These are phyloP conservation scores for Phaeosphaeria sp. DNA, from an alignment of 2,329 filamentous ascomycete species.

Conservation along the genomic window DNA sequence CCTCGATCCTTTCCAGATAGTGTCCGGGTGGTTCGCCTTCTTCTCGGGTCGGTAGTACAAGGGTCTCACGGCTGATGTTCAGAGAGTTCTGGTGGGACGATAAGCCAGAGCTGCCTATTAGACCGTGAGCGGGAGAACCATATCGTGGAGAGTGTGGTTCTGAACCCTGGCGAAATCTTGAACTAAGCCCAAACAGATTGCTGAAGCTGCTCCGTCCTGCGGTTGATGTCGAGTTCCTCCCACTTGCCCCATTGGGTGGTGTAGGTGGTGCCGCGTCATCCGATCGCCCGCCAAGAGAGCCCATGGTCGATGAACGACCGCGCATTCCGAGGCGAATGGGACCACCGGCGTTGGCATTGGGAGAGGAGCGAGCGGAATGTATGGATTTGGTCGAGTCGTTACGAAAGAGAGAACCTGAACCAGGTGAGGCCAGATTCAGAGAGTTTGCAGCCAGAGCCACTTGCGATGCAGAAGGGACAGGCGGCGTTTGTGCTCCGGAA, in stretches of 20 bases:
- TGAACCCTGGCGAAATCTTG: slow-evolving; percentile 80
- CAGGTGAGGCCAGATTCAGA: slow-evolving; percentile 55
- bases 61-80: slow-evolving; percentile 74
- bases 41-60: slow-evolving; percentile 75
- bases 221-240: slow-evolving; percentile 81
- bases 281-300: slow-evolving; percentile 76
- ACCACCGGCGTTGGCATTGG: slow-evolving; percentile 62
- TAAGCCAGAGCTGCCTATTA: slow-evolving; percentile 72
- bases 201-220: slow-evolving; percentile 90
- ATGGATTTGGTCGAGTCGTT: slow-evolving; percentile 70
- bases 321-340: slow-evolving; percentile 67
- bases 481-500: slow-evolving; percentile 40
- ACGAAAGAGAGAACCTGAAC: slow-evolving; percentile 57
- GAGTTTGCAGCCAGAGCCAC: slow-evolving; percentile 59
- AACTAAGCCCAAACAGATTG: slow-evolving; percentile 78
- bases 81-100: slow-evolving; percentile 85
- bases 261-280: slow-evolving; percentile 74
- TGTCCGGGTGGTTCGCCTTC: slow-evolving; percentile 90
- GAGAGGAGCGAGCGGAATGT: slow-evolving; percentile 68
- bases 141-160: slow-evolving; percentile 69
- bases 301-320: slow-evolving; percentile 87
- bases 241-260: slow-evolving; percentile 49
- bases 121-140: slow-evolving; percentile 65
- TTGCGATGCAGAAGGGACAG: slow-evolving; percentile 59
- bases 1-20: slow-evolving; percentile 85